Percentiles rank a stretch among this genome's conserved stretches.
phyloP scores from a whole-genome alignment of 78 protist genomes.

The Mantamonas sphyraenae region DNA sequence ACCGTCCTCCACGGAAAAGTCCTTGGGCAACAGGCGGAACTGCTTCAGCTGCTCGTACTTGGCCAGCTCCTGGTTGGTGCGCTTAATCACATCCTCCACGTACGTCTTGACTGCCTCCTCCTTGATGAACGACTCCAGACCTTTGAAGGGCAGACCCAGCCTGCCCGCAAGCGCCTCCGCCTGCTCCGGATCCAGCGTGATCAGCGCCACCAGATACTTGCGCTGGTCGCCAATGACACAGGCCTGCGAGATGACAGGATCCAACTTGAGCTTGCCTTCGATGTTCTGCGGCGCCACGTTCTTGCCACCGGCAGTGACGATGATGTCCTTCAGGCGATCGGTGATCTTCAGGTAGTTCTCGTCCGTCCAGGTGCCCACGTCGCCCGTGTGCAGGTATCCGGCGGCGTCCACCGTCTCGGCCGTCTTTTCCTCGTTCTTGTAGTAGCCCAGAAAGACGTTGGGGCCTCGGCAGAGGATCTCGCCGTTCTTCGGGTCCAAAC shows the following conservation, averaged over 20 bases:
- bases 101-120: constrained; percentile 19
- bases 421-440: constrained; percentile 38
- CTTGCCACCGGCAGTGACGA: constrained; percentile 89
- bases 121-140: neutral
- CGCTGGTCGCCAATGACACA: constrained; percentile 66
- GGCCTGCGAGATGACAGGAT: constrained; percentile 36
- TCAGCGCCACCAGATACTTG: constrained; percentile 27
- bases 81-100: neutral
- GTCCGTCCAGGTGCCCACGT: constrained; percentile 47
- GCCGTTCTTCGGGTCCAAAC: constrained; percentile 25
- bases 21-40: constrained; percentile 4
- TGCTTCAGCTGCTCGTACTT: too few species aligned
- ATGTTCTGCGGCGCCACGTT: constrained; percentile 75
- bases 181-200: constrained; percentile 17
- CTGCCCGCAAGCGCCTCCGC: too few species aligned
- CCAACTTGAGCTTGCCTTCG: constrained; percentile 43
- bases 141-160: neutral
- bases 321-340: constrained; percentile 79
- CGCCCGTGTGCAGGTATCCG: constrained; percentile 81
- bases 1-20: constrained; percentile 27
- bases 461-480: constrained; percentile 44
- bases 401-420: constrained; percentile 54
- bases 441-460: constrained; percentile 38
- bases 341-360: constrained; percentile 56
- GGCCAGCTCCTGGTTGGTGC: too few species aligned